Evolutionary conservation across 768 basidiomycete species (phyloP).

Genomic region (Suillus spraguei): DNA sequence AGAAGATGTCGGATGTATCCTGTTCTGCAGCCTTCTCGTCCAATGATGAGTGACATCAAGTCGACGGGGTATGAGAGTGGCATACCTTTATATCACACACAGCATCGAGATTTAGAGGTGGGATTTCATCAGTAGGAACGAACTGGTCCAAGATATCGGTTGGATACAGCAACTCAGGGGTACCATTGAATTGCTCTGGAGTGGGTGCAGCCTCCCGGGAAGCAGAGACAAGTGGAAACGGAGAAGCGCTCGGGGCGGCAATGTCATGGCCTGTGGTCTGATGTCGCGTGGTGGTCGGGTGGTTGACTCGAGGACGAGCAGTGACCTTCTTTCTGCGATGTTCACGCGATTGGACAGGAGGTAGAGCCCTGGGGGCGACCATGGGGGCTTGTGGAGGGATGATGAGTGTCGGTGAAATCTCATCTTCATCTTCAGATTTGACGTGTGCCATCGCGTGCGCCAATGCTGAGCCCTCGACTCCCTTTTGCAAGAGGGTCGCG

Average conservation of each 20-base stretch:
- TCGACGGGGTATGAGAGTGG: not conserved
- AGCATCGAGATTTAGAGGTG: slow-evolving; percentile 33
- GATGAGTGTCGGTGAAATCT: not conserved
- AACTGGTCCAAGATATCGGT: slow-evolving; percentile 23
- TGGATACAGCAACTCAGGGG: slow-evolving; percentile 25
- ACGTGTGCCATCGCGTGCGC: slow-evolving; percentile 17
- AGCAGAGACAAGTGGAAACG: not conserved
- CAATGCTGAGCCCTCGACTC: slow-evolving; percentile 34
- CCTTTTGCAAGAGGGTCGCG: slow-evolving; percentile 38
- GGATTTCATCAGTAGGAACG: slow-evolving; percentile 39
- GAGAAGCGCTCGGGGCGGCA: slow-evolving; percentile 7
- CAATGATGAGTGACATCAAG: slow-evolving; percentile 1
- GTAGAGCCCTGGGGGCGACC: not conserved
- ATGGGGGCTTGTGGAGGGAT: slow-evolving; percentile 2
- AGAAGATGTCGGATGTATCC: slow-evolving; percentile 14
- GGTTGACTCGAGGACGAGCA: slow-evolving; percentile 12
- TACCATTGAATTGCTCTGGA: slow-evolving; percentile 5
- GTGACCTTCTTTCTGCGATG: slow-evolving; percentile 15
- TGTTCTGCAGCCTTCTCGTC: slow-evolving; percentile 8
- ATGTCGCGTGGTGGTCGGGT: slow-evolving; percentile 5
- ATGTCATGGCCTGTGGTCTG: not conserved
- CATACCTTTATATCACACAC: slow-evolving; percentile 24
- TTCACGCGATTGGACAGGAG: not conserved
- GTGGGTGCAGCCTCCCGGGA: slow-evolving; percentile 11
- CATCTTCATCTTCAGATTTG: slow-evolving; percentile 2